Evolutionary conservation across 106 monocot species (phyloP).

Genomic region (Acanthochlamys bracteata): DNA sequence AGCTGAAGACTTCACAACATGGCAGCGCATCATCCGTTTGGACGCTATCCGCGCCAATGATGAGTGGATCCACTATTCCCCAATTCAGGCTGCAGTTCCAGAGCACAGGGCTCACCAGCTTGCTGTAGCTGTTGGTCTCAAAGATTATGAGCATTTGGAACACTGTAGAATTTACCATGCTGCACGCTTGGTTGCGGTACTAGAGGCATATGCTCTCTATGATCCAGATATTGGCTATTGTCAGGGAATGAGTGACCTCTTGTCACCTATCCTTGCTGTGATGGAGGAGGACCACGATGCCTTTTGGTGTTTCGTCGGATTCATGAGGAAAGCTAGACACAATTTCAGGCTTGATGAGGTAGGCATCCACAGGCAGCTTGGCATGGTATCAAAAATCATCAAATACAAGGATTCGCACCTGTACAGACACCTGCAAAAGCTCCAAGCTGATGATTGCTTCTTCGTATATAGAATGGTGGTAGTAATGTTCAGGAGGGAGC

Average conservation of each 20-base stretch:
- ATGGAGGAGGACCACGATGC: conserved; percentile 71
- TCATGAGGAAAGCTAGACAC: conserved; percentile 78
- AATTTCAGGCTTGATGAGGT: conserved; percentile 93
- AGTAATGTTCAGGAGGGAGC: conserved; percentile 72
- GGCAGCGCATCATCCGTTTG: conserved; percentile 82
- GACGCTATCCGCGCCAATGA: conserved; percentile 71
- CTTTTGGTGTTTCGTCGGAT: conserved; percentile 92
- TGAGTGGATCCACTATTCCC: conserved; percentile 58
- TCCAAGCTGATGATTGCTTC: conserved; percentile 83
- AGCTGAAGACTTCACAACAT: conserved; percentile 34
- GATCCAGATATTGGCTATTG: conserved; percentile 91
- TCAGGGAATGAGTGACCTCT: conserved; percentile 91
- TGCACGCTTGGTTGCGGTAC: conserved; percentile 57
- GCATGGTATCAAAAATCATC: conserved; percentile 65
- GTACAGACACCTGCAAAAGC: conserved; percentile 67
- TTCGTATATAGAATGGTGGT: conserved; percentile 96
- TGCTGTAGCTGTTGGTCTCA: conserved; percentile 48
- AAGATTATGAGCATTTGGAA: conserved; percentile 69
- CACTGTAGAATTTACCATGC: conserved; percentile 77
- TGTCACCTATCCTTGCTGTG: conserved; percentile 66
- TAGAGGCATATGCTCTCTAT: conserved; percentile 74
- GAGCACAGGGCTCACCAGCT: conserved; percentile 26
- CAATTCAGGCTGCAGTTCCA: conserved; percentile 36
- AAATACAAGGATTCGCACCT: conserved; percentile 60
- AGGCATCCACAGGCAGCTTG: conserved; percentile 73